A percentile compares a stretch with the other conserved stretches of the same genome.
Conservation (phyloP, 345 rosid genomes). For the Linum tenue region DNA sequence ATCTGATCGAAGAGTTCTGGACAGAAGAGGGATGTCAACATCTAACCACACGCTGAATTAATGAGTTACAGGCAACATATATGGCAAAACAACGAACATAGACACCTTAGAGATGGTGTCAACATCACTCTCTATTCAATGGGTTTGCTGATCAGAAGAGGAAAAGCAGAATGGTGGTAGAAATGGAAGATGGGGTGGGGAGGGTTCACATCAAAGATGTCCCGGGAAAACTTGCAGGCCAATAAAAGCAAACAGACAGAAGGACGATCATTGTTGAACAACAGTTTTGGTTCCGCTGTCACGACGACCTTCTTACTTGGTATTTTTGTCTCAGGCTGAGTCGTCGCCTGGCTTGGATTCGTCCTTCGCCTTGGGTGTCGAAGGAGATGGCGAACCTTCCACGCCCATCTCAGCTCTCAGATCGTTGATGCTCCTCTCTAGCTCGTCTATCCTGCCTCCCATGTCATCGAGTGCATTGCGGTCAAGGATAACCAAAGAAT, state of each 20-base stretch:
- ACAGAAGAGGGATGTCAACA: too few relatives aligned
- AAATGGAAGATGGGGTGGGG: neutral
- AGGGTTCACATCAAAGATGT: neutral
- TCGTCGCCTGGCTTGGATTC: conserved; percentile 20
- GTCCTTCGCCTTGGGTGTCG: conserved; percentile 31
- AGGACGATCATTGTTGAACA: neutral
- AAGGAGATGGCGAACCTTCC: conserved; percentile 47
- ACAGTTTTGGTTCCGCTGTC: neutral
- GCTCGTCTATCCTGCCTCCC: conserved; percentile 55
- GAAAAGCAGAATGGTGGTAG: neutral
- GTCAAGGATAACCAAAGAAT: neutral
- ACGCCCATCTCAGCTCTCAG: conserved; percentile 1
- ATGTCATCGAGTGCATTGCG: conserved; percentile 17
- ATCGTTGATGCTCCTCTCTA: neutral
- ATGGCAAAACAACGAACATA: neutral
- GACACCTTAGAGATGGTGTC: neutral
- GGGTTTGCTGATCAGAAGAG: neutral
- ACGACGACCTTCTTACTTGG: neutral
- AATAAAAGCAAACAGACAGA: neutral
- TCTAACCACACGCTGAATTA: neutral
- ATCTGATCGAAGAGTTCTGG: too few relatives aligned
- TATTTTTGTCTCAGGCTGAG: conserved; percentile 17
- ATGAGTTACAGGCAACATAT: neutral
- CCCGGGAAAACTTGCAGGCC: neutral
- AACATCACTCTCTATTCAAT: neutral